Base-by-base conservation (phyloP, 202 grass and related monocot genomes). In the Dendrocalamus latiflorus region DNA sequence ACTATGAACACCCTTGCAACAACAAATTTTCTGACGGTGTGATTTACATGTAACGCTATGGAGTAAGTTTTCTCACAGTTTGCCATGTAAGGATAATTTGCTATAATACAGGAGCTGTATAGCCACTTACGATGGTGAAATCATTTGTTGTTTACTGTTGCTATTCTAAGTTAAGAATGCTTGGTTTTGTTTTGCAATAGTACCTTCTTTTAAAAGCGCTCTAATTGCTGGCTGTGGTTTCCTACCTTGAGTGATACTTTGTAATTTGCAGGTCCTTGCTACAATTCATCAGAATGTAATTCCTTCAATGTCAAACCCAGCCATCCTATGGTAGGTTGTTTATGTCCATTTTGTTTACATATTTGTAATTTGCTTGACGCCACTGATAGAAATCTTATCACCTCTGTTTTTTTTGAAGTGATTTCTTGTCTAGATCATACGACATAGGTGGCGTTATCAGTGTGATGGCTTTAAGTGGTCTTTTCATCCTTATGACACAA, bases 361-460 rank as follows among this genome's bases (percentile, higher is more conserved):
- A 18, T 62, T 53, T 43, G 16, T 70, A 70, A 9, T 79, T 67
- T 67, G n/a, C 65, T 79, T 58, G 59, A 79, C 26, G 30, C 8
- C 26, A 76, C 74, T 74, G 28, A 72, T 62, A n/a, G n/a, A 68
- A 85, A 68, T 70, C 65, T 86, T 53, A 68, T 48, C 33, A 73
- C 56, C 74, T 80, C 36, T 79, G 17, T 72, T 72, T 56, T n/a
- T 72, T 80, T 12, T 87, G 76, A 85, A 98, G 96, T 86, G 93
- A 98, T 88, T 98, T 98, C 88, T 95, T 98, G 61, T 95, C 93
- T 83, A 95, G 87, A 86, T 98, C 96, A 81, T 98, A 98, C 3
- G 95, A 98, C 72, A 93, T 98, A 82, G 96, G 93, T 83, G 96
- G 96, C 80, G 93, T 98, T 65, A 91, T 98, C 74, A 95, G 96